phyloP scores from a whole-genome alignment of 768 basidiomycete species.

The Mycena capillaripes region DNA sequence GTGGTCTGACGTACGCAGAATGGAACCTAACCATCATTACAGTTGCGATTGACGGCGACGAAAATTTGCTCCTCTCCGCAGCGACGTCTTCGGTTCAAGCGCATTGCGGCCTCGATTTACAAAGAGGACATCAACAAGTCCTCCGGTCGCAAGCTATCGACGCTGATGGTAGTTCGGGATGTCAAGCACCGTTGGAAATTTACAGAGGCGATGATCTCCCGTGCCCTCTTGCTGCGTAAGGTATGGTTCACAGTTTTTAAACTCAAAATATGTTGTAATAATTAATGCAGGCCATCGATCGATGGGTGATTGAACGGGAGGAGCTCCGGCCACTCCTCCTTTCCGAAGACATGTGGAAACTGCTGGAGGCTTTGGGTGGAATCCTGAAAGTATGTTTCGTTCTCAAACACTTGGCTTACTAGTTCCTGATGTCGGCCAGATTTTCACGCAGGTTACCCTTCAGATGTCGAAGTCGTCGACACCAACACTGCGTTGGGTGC shows the following conservation, averaged over 20 bases:
- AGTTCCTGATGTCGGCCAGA: too few species aligned
- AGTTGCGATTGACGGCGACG: background rate
- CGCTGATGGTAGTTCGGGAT: constrained; percentile 17
- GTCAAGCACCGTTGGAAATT: constrained; percentile 29
- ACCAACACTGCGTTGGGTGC: too few species aligned
- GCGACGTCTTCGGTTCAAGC: background rate
- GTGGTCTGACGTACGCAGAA: background rate
- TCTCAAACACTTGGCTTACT: background rate
- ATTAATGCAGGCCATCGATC: constrained; percentile 1
- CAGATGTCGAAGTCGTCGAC: too few species aligned
- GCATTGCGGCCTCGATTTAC: background rate
- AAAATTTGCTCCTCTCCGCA: constrained; percentile 27
- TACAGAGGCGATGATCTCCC: constrained; percentile 16
- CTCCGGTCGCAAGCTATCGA: background rate
- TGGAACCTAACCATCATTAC: background rate
- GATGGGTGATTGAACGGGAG: constrained; percentile 3
- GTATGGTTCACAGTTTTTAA: background rate
- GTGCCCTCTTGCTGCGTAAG: background rate
- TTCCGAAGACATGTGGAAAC: background rate
- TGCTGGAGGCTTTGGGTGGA: background rate
- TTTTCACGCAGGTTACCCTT: background rate
- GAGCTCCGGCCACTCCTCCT: constrained; percentile 4
- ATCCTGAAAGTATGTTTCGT: background rate
- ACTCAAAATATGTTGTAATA: background rate
- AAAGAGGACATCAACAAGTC: background rate